A percentile compares a stretch with the other conserved stretches of the same genome.
Conservation (phyloP, 768 basidiomycete genomes). For the Calocybe cyanea region DNA sequence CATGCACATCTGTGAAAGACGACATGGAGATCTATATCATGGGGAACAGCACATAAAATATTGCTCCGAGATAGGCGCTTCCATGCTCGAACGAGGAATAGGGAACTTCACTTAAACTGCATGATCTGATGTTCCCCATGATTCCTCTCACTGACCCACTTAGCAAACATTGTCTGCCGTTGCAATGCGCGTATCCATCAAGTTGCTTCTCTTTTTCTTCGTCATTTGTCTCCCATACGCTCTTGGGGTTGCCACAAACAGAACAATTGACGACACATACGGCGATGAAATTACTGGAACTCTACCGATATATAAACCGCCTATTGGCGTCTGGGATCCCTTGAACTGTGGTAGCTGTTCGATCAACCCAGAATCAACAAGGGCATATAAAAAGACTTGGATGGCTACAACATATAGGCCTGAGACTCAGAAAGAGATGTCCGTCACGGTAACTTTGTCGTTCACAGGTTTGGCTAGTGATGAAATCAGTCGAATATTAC, state of each 20-base stretch:
- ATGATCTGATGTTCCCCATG: not conserved
- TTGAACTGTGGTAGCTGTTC: not conserved
- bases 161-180: not conserved
- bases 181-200: not conserved
- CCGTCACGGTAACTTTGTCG: not conserved
- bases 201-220: not conserved
- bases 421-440: too few relatives aligned
- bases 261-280: not conserved
- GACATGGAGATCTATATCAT: too few relatives aligned
- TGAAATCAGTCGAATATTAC: not conserved
- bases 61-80: too few relatives aligned
- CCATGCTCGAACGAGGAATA: too few relatives aligned
- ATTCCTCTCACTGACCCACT: not conserved
- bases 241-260: not conserved
- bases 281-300: not conserved
- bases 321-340: not conserved
- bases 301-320: not conserved
- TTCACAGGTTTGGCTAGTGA: not conserved
- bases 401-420: not conserved
- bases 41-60: too few relatives aligned
- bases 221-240: not conserved
- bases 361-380: not conserved
- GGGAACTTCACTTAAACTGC: too few relatives aligned
- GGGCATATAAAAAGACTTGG: not conserved
- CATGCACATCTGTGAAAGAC: too few relatives aligned